Conservation (phyloP, 371 early-diverging fungal species). For the Rhizomucor pusillus region DNA sequence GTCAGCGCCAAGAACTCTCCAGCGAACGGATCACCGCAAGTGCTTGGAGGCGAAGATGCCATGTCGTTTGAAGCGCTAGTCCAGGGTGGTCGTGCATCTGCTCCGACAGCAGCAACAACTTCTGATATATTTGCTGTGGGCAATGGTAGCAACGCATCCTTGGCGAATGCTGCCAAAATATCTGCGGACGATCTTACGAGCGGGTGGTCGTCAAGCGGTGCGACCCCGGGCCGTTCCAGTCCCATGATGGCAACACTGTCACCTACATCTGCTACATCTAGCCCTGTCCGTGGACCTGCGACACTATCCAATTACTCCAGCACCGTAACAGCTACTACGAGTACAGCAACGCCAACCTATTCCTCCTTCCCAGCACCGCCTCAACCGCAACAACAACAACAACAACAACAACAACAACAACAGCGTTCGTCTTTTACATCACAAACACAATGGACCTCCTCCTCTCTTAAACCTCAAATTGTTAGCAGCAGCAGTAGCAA, state of each 20-base stretch:
- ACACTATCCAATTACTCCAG: too few relatives aligned
- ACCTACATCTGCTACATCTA: conserved; percentile 7
- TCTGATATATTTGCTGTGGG: too few relatives aligned
- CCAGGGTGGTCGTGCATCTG: conserved; percentile 13
- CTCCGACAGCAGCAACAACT: too few relatives aligned
- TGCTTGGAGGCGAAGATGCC: conserved; percentile 9
- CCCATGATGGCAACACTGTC: conserved; percentile 10
- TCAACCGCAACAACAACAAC: neutral
- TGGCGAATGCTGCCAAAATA: conserved; percentile 4
- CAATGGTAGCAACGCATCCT: neutral
- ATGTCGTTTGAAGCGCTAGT: conserved; percentile 41
- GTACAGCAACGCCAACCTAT: conserved; percentile 1
- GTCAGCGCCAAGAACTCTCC: conserved; percentile 16
- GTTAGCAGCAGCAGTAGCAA: neutral
- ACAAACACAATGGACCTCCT: neutral
- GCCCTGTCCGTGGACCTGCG: conserved; percentile 9
- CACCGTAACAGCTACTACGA: conserved; percentile 1
- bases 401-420: too few relatives aligned
- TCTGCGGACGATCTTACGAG: neutral
- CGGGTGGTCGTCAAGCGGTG: conserved; percentile 4
- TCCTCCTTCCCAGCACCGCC: neutral
- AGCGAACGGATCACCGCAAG: conserved; percentile 1
- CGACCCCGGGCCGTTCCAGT: conserved; percentile 8
- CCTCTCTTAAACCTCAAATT: conserved; percentile 6
- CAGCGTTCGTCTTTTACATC: too few relatives aligned